Evolutionary conservation across 768 basidiomycete genomes (phyloP), one percentile per base, ranked within the genome.

Genomic region (Dentipellis sp.): DNA sequence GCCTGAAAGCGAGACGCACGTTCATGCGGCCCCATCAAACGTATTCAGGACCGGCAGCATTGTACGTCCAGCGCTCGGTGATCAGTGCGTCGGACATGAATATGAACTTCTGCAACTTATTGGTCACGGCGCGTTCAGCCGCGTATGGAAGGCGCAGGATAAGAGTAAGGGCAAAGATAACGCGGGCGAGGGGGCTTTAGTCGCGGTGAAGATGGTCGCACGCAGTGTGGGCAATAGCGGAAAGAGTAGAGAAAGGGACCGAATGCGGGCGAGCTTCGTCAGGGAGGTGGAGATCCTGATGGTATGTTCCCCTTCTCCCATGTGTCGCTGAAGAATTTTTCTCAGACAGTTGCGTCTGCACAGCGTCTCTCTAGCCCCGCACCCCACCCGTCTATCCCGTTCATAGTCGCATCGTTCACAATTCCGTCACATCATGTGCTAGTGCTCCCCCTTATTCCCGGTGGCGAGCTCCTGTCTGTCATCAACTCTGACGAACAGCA

Each of bases 391-490:
- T 88, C 94, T 61, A 83, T 90, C 0, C 78, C 83, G 0, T 80
- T 86, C 54, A 74, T 88, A 8, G 76, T 82, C 34, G 59, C 59
- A 6, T 81, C 84, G 54, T 82, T 93, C 66, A 81, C 86, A 10
- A 88, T 88, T 0, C 72, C 78, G 4, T 75, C 82, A 0, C 83
- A 89, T 65, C 88, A 93, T 66, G 81, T 87, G 57, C 79, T 94
- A 49, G 85, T 91, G 1, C 75, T 95, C 5, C 89, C 90, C 22
- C 82, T 83, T 63, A 68, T 91, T 2, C 71, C 76, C 0, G 91
- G 91, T 7, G 91, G 91, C 2, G 92, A 95, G 68, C 76, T 94
- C 12, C 82, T 94, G 58, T 81, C 84, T 8, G 74, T 91, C 54
- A 78, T 93, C 52, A 83, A 85, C 66, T 75, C 70, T 58, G 81